A percentile compares a stretch with the other conserved stretches of the same genome.
These are phyloP conservation scores for Bipolaris zeicola DNA, from an alignment of 2,329 filamentous ascomycete genomes.

Conservation along the genomic window DNA sequence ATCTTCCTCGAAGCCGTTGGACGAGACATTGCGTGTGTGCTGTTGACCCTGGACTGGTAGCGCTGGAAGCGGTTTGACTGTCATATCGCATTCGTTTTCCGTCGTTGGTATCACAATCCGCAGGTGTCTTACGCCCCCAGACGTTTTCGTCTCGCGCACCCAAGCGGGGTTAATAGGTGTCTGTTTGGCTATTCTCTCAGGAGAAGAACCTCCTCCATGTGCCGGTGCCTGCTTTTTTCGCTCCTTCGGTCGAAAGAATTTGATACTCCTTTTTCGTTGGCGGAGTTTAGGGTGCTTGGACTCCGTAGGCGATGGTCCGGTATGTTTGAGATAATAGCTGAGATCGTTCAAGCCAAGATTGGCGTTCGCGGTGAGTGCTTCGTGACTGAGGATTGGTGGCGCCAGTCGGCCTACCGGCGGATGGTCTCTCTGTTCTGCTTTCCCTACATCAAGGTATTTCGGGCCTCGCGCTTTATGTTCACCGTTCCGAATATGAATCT, in stretches of 20 bases:
- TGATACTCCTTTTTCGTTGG: constrained; percentile 27
- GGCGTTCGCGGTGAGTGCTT: constrained; percentile 35
- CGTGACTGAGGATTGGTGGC: constrained; percentile 42
- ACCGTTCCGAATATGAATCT: no score
- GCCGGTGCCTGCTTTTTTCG: constrained; percentile 32
- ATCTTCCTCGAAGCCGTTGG: constrained; percentile 29
- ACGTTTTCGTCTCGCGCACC: constrained; percentile 37
- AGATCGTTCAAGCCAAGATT: constrained; percentile 38
- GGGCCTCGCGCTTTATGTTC: constrained; percentile 13
- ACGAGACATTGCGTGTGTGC: constrained; percentile 22
- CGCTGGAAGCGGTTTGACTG: constrained; percentile 9
- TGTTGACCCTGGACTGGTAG: constrained; percentile 9
- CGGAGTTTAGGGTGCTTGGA: constrained; percentile 8
- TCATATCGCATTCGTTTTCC: constrained; percentile 16
- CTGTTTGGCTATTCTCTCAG: constrained; percentile 15
- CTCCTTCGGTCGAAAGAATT: constrained; percentile 32
- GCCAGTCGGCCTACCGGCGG: constrained; percentile 33
- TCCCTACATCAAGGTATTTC: constrained; percentile 12
- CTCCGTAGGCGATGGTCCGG: constrained; percentile 28
- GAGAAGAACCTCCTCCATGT: constrained; percentile 4
- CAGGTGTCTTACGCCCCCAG: constrained; percentile 37
- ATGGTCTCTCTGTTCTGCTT: constrained; percentile 26
- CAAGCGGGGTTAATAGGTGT: constrained; percentile 29
- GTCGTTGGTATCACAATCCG: constrained; percentile 34
- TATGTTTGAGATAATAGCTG: constrained; percentile 38